A percentile compares a stretch with the other conserved stretches of the same genome.
phyloP scores from a whole-genome alignment of 2,329 filamentous ascomycete genomes.

The Stemphylium beticola region DNA sequence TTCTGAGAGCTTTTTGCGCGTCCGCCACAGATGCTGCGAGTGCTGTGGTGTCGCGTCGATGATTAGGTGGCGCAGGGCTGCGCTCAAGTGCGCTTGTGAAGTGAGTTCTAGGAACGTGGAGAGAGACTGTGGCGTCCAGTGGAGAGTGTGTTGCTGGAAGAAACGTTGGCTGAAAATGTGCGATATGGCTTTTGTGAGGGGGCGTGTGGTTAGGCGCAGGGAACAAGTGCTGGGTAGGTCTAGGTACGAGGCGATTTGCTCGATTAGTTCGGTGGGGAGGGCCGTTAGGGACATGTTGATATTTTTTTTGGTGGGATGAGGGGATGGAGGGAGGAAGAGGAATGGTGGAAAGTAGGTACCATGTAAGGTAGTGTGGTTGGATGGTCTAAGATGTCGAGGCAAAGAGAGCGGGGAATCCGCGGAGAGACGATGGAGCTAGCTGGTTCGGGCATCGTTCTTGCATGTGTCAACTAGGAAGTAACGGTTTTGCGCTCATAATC shows the following conservation, averaged over 20 bases:
- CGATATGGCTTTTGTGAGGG: conserved; percentile 22
- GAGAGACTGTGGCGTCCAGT: conserved; percentile 27
- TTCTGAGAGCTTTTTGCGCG: conserved; percentile 17
- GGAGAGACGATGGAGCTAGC: conserved; percentile 8
- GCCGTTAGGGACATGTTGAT: conserved; percentile 16
- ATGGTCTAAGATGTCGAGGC: not conserved
- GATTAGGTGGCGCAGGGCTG: conserved; percentile 24
- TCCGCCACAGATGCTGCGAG: conserved; percentile 31
- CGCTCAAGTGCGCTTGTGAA: conserved; percentile 21
- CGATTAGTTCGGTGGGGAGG: conserved; percentile 34
- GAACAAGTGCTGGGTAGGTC: conserved; percentile 21
- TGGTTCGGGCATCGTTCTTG: not conserved
- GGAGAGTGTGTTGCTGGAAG: conserved; percentile 24
- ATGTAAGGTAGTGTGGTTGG: not conserved
- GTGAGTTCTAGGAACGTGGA: conserved; percentile 22
- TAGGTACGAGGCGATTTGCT: conserved; percentile 28
- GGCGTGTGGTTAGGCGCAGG: conserved; percentile 26
- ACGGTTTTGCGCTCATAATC: not conserved
- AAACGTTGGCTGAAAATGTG: conserved; percentile 31
- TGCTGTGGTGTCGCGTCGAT: conserved; percentile 38
- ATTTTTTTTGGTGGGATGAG: not conserved
- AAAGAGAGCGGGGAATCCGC: conserved; percentile 10
- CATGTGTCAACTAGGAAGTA: conserved; percentile 1
- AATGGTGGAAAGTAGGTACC: not conserved
- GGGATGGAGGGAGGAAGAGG: not conserved